phyloP scores from a whole-genome alignment of 345 rosid genomes.

The Durio zibethinus region DNA sequence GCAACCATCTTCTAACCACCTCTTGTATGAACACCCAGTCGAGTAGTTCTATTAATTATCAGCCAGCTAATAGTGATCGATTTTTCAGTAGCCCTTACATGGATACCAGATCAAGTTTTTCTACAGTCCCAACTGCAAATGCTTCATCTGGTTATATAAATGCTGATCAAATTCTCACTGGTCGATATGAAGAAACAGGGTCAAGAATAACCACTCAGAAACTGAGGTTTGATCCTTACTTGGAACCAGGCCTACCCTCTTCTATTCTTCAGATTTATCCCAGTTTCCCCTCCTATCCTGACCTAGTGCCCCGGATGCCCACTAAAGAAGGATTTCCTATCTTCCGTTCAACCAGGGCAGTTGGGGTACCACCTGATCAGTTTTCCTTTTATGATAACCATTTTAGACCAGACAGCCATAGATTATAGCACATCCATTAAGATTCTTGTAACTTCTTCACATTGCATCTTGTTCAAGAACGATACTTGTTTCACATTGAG shows the following conservation, averaged over 20 bases:
- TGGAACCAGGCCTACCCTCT: slow-evolving; percentile 31
- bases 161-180: slow-evolving; percentile 21
- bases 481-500: neutral
- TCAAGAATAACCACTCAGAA: slow-evolving; percentile 28
- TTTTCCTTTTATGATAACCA: slow-evolving; percentile 28
- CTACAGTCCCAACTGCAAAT: slow-evolving; percentile 26
- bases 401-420: slow-evolving; percentile 32
- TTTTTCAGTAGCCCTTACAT: slow-evolving; percentile 23
- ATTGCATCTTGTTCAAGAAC: neutral
- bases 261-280: slow-evolving; percentile 20
- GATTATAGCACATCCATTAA: slow-evolving; percentile 16
- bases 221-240: slow-evolving; percentile 28
- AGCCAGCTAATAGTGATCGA: slow-evolving; percentile 27
- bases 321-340: slow-evolving; percentile 38
- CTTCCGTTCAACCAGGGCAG: slow-evolving; percentile 22
- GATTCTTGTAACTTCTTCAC: neutral
- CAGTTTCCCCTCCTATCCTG: slow-evolving; percentile 28
- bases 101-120: slow-evolving; percentile 36
- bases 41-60: slow-evolving; percentile 32
- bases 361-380: slow-evolving; percentile 40
- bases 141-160: slow-evolving; percentile 19
- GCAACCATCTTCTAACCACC: slow-evolving; percentile 27
- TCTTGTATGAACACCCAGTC: slow-evolving; percentile 32
- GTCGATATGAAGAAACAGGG: slow-evolving; percentile 27
- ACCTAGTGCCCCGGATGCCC: slow-evolving; percentile 24